Base-by-base conservation (phyloP, 2,329 filamentous ascomycete genomes). In the Paraphoma chrysanthemicola region DNA sequence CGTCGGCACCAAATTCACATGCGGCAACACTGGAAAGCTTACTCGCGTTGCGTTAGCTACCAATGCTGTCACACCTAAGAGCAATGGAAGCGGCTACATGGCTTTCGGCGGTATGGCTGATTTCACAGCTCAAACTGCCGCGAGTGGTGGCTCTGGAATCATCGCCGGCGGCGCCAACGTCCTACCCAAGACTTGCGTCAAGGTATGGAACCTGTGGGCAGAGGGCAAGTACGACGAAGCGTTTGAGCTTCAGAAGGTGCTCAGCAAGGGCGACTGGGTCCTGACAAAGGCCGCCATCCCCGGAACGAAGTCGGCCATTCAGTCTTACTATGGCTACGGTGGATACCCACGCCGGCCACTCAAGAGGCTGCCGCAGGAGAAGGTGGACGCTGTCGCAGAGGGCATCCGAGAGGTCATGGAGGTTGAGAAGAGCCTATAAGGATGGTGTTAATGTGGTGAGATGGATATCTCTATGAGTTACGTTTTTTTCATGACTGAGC, bases 1-100 rank as follows among this genome's bases (percentile, higher is more conserved):
- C 70, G 81, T 93, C 60, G 92, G 92, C 60, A 93, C 91, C 53
- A 96, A 96, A 78, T 96, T 96, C 82, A 96, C 92, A 41, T 96
- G 92, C 75, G 92, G 91, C 63, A 95, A 92, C 81, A 95, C 91
- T 1, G 92, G 92, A 62, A 96, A 96, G 80, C 84, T 96, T 63
- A 94, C 92, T 11, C 88, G 92, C 31, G 91, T 96, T 4, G 91
- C 92, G 6, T 78, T 85, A 12, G 91, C 87, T 44, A 87, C 89
- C 46, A 81, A 90, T 67, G 91, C 92, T 54, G 86, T 88, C 76
- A 92, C 89, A 0, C 87, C 89, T 49, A 78, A 77, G 65, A 73
- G 70, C 54, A 60, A 72, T 36, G 78, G 78, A 36, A 78, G 75
- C 14, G 79, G 78, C 7, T 96, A 93, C 81, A 90, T 95, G 85